Conservation (phyloP, 306 rosid species). For the Vachellia collinsii region DNA sequence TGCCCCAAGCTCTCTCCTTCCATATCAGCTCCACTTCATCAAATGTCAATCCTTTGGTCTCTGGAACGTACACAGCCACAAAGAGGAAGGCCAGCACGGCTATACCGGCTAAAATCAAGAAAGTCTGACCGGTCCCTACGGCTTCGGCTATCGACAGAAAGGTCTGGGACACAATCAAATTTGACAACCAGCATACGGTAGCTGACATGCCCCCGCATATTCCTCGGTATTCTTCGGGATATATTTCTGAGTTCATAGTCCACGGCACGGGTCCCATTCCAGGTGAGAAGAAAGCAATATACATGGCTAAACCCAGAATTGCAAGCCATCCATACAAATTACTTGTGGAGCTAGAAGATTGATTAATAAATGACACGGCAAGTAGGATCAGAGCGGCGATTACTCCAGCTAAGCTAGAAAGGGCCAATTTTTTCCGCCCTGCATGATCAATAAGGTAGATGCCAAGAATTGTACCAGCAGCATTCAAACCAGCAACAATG, state of each 20-base stretch:
- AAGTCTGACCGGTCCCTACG: conserved; percentile 67
- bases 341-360: conserved; percentile 50
- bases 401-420: conserved; percentile 75
- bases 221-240: conserved; percentile 89
- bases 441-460: conserved; percentile 75
- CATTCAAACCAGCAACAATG: conserved; percentile 78
- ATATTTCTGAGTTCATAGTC: conserved; percentile 91
- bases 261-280: conserved; percentile 99
- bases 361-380: conserved; percentile 53
- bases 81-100: conserved; percentile 71
- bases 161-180: conserved; percentile 78
- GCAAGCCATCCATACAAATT: conserved; percentile 72
- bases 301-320: conserved; percentile 63
- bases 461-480: conserved; percentile 80
- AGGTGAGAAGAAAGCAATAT: conserved; percentile 78
- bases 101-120: conserved; percentile 68
- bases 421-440: conserved; percentile 81
- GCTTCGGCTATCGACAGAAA: conserved; percentile 74
- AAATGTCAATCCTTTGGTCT: conserved; percentile 88
- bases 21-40: conserved; percentile 91
- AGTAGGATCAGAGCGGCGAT: conserved; percentile 60
- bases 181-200: conserved; percentile 86
- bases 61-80: conserved; percentile 69
- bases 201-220: conserved; percentile 93
- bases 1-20: conserved; percentile 90